Conservation (phyloP, 805 yeast species). For the Metschnikowia continentalis region DNA sequence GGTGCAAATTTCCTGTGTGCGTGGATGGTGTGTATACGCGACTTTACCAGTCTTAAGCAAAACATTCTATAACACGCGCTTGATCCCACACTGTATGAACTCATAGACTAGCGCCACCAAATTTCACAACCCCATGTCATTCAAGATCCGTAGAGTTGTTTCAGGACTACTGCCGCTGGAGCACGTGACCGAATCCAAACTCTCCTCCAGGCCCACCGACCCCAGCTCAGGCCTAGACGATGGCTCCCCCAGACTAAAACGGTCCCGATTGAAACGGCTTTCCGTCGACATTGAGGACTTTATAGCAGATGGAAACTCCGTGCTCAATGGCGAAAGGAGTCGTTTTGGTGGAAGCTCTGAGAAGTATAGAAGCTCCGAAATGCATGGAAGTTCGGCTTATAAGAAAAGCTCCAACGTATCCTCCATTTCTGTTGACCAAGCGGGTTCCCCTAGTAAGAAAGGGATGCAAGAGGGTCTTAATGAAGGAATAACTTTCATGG, state of each 20-base stretch:
- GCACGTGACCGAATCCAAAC: not conserved
- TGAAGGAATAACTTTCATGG: constrained; percentile 6
- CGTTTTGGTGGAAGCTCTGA: not conserved
- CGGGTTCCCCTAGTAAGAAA: not conserved
- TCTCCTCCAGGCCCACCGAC: not conserved
- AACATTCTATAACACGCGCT: not conserved
- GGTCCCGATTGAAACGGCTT: constrained; percentile 4
- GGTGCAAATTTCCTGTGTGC: not conserved
- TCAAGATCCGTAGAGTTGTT: constrained; percentile 7
- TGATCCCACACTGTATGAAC: not conserved
- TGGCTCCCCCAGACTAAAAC: constrained; percentile 5
- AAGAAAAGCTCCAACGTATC: not conserved
- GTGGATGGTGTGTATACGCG: constrained; percentile 1
- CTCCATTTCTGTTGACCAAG: not conserved
- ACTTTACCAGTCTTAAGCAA: not conserved
- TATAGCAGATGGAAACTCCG: not conserved
- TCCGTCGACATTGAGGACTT: constrained; percentile 5
- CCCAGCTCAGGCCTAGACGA: not conserved
- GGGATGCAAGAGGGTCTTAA: not conserved
- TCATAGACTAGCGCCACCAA: not conserved
- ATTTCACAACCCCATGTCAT: constrained; percentile 5
- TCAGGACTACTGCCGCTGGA: constrained; percentile 14
- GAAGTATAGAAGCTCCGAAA: not conserved
- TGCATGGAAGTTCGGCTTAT: not conserved
- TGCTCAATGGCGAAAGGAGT: not conserved